Base-by-base conservation (phyloP, 2,329 filamentous ascomycete genomes). In the Penicillium olsonii region DNA sequence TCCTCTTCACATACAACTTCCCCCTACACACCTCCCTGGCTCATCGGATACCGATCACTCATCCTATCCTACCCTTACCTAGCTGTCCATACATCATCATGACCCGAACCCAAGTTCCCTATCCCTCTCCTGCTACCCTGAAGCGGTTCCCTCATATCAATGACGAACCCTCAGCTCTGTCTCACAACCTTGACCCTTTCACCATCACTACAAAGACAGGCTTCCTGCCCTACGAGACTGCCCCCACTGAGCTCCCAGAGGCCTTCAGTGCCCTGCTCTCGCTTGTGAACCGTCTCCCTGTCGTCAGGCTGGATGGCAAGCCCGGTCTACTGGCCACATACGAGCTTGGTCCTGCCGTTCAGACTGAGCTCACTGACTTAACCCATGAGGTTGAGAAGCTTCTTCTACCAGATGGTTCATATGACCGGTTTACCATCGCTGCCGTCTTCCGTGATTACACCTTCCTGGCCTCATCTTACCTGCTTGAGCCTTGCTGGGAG, bases 361-460 rank as follows among this genome's bases (percentile, higher is more conserved):
- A 87, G 55, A 75, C 76, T n/a, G 84, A 85, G 54, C 81, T 96
- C 40, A 87, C 89, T 14, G 88, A 96, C 69, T 77, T 96, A 40
- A 88, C 87, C 1, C 78, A 78, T 5, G 79, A 83, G 58, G 80
- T 96, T 49, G 87, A 94, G 63, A 83, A 84, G 70, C 87, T 88
- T 22, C 60, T 70, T 29, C 62, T 70, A 9, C 50, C 63, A 8
- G 68, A 72, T 56, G 72, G 80, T 60, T 78, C 81, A 60, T 76
- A 85, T 53, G 86, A 96, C 71, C 79, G 92, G 33, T 87, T 87
- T 14, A 75, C 90, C 51, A 84, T 95, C 77, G 94, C 92, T 63
- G 91, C 91, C 27, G 75, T 95, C 40, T 96, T 96, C 70, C 82
- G 92, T 17, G 92, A 96, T 75, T 96, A 96, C 70, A 88, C 88